These are phyloP conservation scores for Kalmusia sp. DNA, from an alignment of 2,329 filamentous ascomycete species.

Conservation along the genomic window DNA sequence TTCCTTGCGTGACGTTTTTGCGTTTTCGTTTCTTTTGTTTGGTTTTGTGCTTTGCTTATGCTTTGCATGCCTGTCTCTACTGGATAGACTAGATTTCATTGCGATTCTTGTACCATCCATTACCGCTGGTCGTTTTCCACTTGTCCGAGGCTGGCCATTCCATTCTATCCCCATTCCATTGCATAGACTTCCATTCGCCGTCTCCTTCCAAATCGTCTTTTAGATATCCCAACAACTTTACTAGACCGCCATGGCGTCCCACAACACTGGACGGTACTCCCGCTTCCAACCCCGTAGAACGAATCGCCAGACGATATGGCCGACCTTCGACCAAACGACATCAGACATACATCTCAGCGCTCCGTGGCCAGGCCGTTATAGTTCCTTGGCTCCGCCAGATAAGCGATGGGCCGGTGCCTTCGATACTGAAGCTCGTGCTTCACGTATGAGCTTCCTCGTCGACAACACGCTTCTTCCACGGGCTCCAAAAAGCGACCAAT, in stretches of 20 bases:
- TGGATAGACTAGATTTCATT: neutral
- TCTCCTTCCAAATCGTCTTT: neutral
- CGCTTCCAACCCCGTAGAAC: neutral
- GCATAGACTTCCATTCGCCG: neutral
- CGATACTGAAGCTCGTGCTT: constrained; percentile 26
- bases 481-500: constrained; percentile 7
- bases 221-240: neutral
- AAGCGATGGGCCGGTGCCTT: constrained; percentile 22
- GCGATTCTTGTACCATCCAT: neutral
- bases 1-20: too few species aligned
- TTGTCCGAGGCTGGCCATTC: neutral
- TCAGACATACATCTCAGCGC: constrained; percentile 12
- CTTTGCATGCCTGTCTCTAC: neutral
- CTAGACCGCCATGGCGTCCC: neutral
- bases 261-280: neutral
- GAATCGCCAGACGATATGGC: constrained; percentile 14
- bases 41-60: neutral
- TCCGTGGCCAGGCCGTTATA: constrained; percentile 9
- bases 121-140: neutral
- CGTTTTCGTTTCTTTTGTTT: neutral
- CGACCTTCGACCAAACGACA: neutral
- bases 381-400: constrained; percentile 8
- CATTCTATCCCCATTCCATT: neutral
- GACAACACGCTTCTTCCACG: constrained; percentile 23
- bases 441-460: constrained; percentile 24